Base-by-base conservation (phyloP, 2,329 filamentous ascomycete species). In the Scedosporium dehoogii region DNA sequence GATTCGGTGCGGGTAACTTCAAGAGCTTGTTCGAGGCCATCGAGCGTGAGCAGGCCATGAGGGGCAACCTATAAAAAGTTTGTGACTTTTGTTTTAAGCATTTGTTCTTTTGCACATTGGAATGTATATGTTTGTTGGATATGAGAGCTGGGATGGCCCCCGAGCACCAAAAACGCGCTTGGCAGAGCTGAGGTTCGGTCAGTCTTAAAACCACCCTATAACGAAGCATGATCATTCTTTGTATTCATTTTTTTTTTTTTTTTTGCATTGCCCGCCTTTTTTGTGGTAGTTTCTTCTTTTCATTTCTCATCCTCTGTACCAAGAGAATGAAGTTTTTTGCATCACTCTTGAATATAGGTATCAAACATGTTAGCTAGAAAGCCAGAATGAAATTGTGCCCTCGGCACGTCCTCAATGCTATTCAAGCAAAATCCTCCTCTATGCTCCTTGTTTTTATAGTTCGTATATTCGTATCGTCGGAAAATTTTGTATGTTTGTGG, bases 21-120 rank as follows among this genome's bases (percentile, higher is more conserved):
- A 96, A 92, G 84, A 92, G 88, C 65, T 71, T 97, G 69, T 97
- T 97, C 70, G 92, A 97, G 80, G 92, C 93, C 2, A 96, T 97
- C 73, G 93, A 97, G 81, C 80, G 92, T 59, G 92, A 97, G 75
- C 93, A 97, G 80, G 91, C 86, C 56, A 80, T 89, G 73, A 81
- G 92, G 62, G 92, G 93, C 1, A 97, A 96, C 72, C 73, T 96
- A 75, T 90, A 75, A 75, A 75, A 56, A 41, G 58, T 48, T 29
- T 18, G 38, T 16, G 48, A 33, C 7, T 7, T 23, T 12, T 55
- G 27, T 16, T 46, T 48, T 12, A 23, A 23, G n/a, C 23, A 9
- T n/a, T 3, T 33, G 14, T 48, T 48, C 14, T 12, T 38, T 38
- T 38, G 33, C 33, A 29, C 6, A 38, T 21, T 41, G 18, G 23